Conservation (phyloP, 2,329 filamentous ascomycete species). For the Colletotrichum magnum region DNA sequence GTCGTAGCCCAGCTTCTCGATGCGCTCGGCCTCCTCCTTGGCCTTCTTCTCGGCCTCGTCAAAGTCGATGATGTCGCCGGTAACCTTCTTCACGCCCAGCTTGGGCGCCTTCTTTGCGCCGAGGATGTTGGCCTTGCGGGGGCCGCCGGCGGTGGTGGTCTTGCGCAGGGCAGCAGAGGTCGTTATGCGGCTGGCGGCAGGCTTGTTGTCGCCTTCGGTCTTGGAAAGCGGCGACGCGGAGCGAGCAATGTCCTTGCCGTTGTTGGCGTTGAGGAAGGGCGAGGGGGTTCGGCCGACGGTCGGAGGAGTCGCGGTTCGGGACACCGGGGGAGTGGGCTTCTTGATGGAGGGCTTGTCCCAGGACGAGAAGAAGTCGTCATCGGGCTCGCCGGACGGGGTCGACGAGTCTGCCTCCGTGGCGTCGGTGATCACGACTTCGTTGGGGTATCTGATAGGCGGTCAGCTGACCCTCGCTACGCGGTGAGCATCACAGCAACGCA, state of each 20-base stretch:
- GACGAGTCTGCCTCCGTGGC: slow-evolving; percentile 73
- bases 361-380: slow-evolving; percentile 98
- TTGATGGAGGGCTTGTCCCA: slow-evolving; percentile 99
- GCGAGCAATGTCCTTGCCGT: slow-evolving; percentile 79
- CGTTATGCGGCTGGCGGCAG: slow-evolving; percentile 79
- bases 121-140: slow-evolving; percentile 88
- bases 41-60: slow-evolving; percentile 98
- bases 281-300: slow-evolving; percentile 85
- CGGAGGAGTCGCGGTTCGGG: slow-evolving; percentile 88
- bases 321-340: slow-evolving; percentile 92
- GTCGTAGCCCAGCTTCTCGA: slow-evolving; percentile 95
- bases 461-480: slow-evolving; percentile 40
- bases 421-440: slow-evolving; percentile 89
- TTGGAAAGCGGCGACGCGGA: slow-evolving; percentile 86
- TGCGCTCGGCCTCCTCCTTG: slow-evolving; percentile 96
- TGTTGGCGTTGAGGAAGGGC: slow-evolving; percentile 87
- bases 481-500: slow-evolving; percentile 56
- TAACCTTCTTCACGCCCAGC: slow-evolving; percentile 93
- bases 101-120: slow-evolving; percentile 88
- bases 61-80: slow-evolving; percentile 87
- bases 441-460: slow-evolving; percentile 75
- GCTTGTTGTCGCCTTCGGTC: slow-evolving; percentile 66
- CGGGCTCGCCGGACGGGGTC: slow-evolving; percentile 85
- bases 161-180: slow-evolving; percentile 89
- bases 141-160: slow-evolving; percentile 71